Evolutionary conservation across 2,329 filamentous ascomycete species (phyloP), one percentile per base, ranked within the genome.

Genomic region (Aspergillus glaucus): DNA sequence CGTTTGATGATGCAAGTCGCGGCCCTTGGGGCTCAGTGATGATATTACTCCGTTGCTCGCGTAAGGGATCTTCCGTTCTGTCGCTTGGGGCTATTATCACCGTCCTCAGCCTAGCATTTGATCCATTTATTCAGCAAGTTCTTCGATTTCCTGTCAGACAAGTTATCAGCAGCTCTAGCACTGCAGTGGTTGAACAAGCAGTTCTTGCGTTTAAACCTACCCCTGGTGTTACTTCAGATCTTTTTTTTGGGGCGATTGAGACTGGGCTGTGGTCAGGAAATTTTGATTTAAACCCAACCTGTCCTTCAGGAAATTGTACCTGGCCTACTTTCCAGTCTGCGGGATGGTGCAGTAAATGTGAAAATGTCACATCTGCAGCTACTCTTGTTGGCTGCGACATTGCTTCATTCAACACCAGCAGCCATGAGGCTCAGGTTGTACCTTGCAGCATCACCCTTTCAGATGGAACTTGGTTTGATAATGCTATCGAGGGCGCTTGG

Each of bases 41-140:
- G 14, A 30, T 55, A 9, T 5, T 54, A 15, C 21, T 49, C n/a
- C 21, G 21, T 2, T 21, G 4, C 21, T 10, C 26, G 2, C 43
- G 52, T 37, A 42, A 34, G 4, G 48, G 43, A 2, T 50, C 44
- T 30, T 48, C 51, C 4, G 44, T 54, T 6, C 51, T 50, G 4
- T 50, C 48, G 4, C 22, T 56, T 9, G 56, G 56, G 7, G 52
- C 58, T 6, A 22, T 47, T n/a, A 39, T 59, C 5, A 54, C 49
- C 21, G 32, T 59, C 21, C 45, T 56, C n/a, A 36, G 50, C 14
- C 45, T 60, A 2, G 52, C 52, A n/a, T 59, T 60, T 26, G 58
- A 60, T 28, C 55, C 58, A 1, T 58, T 59, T 43, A 48, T 58
- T 8, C 58, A 60, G 42, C 55, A 59, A 43, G 32, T 58, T 22